Evolutionary conservation across 2,329 filamentous ascomycete species (phyloP).

Genomic region (Fusarium citri): DNA sequence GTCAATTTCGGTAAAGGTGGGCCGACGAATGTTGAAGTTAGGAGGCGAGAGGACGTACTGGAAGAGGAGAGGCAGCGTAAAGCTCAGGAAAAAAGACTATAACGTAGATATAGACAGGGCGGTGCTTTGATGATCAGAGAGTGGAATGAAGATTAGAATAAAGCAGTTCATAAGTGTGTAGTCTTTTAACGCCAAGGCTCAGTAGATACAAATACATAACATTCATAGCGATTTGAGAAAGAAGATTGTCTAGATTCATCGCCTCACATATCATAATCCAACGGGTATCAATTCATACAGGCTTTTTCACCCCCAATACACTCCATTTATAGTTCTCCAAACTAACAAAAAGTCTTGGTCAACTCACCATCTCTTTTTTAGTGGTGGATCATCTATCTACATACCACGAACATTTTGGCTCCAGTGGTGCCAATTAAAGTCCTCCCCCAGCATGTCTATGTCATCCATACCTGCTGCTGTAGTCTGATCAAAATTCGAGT

Average conservation of each 20-base stretch:
- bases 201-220: too few relatives aligned
- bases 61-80: slow-evolving; percentile 56
- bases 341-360: background rate
- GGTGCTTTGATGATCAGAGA: background rate
- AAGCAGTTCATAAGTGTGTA: background rate
- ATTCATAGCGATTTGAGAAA: slow-evolving; percentile 13
- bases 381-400: slow-evolving; percentile 49
- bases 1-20: slow-evolving; percentile 64
- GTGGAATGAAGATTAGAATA: background rate
- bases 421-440: slow-evolving; percentile 64
- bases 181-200: too few relatives aligned
- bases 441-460: slow-evolving; percentile 55
- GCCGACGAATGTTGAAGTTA: slow-evolving; percentile 65
- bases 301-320: slow-evolving; percentile 17
- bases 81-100: slow-evolving; percentile 45
- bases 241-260: slow-evolving; percentile 29
- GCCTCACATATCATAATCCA: slow-evolving; percentile 18
- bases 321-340: slow-evolving; percentile 1
- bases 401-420: slow-evolving; percentile 56
- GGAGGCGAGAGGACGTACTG: slow-evolving; percentile 61
- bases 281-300: slow-evolving; percentile 46
- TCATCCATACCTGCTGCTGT: slow-evolving; percentile 47
- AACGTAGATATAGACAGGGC: background rate
- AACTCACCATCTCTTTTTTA: slow-evolving; percentile 41
- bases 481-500: slow-evolving; percentile 46